Base-by-base conservation (phyloP, 257 asterid species). In the Plantago elongata region DNA sequence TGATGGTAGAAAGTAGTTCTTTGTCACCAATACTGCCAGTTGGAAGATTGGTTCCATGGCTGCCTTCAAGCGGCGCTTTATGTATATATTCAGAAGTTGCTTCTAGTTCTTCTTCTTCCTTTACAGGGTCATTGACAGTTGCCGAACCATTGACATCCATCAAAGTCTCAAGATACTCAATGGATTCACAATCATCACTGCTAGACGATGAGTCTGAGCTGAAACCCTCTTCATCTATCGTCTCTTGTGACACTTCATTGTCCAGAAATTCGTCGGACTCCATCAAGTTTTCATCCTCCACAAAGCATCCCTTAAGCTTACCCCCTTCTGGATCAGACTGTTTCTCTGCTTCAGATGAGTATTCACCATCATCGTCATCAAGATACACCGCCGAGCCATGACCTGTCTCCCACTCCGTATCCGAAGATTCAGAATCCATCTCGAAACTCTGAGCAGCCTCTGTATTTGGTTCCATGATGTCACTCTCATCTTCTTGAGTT, bases 361-460 rank as follows among this genome's bases (percentile, higher is more conserved):
- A 15, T 45, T 44, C 64, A 10, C 64, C 83, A 11, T 34, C 57
- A 45, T 38, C 74, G 71, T 70, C 75, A 66, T 72, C 84, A 57
- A 80, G 72, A 61, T 60, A 62, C 63, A 64, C 61, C 59, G 70
- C 70, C 10, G 70, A 57, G 67, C 57, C 48, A 51, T 50, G 44
- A 51, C 76, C 81, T 7, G 40, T 70, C 61, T 79, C 88, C 85
- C 83, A 73, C 13, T 86, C 94, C 85, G 75, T 60, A 60, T 81
- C 85, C 13, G 92, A 82, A 44, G 69, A 75, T 57, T 67, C 84
- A 16, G 50, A 65, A 42, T 72, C 77, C 13, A 62, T 18, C 13
- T 68, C 72, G 17, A 34, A 34, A 34, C 40, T 7, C 8, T 34
- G 40, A 34, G 40, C 7, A 1, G 40, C 40, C 8, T 34, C 40